Evolutionary conservation across 2,329 filamentous ascomycete species (phyloP).

Genomic region (Leptodontidium sp.): DNA sequence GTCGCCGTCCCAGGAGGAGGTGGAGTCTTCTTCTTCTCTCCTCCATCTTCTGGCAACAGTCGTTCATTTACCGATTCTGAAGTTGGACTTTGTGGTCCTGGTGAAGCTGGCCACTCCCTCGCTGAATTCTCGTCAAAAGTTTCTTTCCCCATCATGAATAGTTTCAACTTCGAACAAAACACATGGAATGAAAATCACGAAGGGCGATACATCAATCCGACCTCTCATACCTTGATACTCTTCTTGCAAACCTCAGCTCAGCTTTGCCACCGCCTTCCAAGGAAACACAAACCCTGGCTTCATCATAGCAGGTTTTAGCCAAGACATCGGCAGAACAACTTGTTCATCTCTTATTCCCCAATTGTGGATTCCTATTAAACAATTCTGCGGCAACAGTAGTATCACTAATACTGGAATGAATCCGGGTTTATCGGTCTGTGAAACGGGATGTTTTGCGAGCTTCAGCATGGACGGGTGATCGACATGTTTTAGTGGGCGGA

Average conservation of each 20-base stretch:
- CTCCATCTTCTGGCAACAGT: conserved; percentile 1
- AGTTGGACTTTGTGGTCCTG: conserved; percentile 7
- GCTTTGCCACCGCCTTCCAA: neutral
- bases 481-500: neutral
- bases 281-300: neutral
- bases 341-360: neutral
- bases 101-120: conserved; percentile 3
- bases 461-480: conserved; percentile 10
- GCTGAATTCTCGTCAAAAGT: neutral
- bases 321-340: neutral
- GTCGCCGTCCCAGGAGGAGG: conserved; percentile 14
- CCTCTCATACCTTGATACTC: neutral
- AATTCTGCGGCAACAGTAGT: neutral
- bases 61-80: conserved; percentile 18
- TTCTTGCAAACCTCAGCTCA: too few species aligned
- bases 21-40: neutral
- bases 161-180: conserved; percentile 12
- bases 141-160: conserved; percentile 12
- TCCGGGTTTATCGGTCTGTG: neutral
- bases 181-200: conserved; percentile 2
- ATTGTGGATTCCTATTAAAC: neutral
- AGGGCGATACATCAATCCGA: neutral
- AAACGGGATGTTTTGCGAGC: conserved; percentile 11
- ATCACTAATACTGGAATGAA: neutral
- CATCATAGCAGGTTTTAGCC: neutral